These are phyloP conservation scores for Fusarium sterilihyphosum DNA, from an alignment of 2,329 filamentous ascomycete genomes.

Conservation along the genomic window DNA sequence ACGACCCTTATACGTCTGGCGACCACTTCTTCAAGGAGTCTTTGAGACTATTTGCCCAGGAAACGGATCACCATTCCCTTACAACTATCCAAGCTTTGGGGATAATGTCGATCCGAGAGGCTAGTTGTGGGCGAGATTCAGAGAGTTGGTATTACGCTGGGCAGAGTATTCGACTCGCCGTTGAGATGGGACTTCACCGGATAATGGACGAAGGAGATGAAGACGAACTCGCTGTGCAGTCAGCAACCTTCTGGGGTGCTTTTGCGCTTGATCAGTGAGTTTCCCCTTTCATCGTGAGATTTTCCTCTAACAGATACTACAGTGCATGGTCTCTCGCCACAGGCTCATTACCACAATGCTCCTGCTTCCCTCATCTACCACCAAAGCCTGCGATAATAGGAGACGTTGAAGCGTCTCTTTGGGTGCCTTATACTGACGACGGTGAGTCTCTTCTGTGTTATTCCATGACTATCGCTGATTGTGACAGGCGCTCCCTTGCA, in stretches of 20 bases:
- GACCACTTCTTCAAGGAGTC: slow-evolving; percentile 80
- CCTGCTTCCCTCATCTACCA: slow-evolving; percentile 64
- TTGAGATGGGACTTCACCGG: slow-evolving; percentile 76
- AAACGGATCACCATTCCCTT: slow-evolving; percentile 68
- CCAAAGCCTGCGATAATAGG: slow-evolving; percentile 69
- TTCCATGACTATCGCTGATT: background rate
- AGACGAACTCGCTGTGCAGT: slow-evolving; percentile 66
- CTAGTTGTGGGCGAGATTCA: slow-evolving; percentile 76
- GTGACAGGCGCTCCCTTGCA: slow-evolving; percentile 62
- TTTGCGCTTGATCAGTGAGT: slow-evolving; percentile 72
- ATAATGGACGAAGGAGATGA: slow-evolving; percentile 59
- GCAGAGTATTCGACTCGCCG: slow-evolving; percentile 75
- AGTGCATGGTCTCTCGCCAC: slow-evolving; percentile 74
- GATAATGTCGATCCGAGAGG: slow-evolving; percentile 80
- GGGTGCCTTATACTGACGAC: slow-evolving; percentile 68
- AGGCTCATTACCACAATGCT: slow-evolving; percentile 69
- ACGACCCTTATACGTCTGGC: slow-evolving; percentile 72
- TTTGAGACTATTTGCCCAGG: slow-evolving; percentile 66
- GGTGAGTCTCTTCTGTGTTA: slow-evolving; percentile 53
- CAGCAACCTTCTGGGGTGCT: slow-evolving; percentile 70
- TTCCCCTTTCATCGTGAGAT: background rate
- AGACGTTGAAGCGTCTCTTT: slow-evolving; percentile 67
- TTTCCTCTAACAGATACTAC: slow-evolving; percentile 32
- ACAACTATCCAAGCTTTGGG: slow-evolving; percentile 80
- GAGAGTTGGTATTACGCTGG: slow-evolving; percentile 79